A percentile compares a stretch with the other conserved stretches of the same genome.
Evolutionary conservation across 225 moss, liverwort and hornwort genomes (phyloP).

Genomic region (Pseudoscleropodium purum): DNA sequence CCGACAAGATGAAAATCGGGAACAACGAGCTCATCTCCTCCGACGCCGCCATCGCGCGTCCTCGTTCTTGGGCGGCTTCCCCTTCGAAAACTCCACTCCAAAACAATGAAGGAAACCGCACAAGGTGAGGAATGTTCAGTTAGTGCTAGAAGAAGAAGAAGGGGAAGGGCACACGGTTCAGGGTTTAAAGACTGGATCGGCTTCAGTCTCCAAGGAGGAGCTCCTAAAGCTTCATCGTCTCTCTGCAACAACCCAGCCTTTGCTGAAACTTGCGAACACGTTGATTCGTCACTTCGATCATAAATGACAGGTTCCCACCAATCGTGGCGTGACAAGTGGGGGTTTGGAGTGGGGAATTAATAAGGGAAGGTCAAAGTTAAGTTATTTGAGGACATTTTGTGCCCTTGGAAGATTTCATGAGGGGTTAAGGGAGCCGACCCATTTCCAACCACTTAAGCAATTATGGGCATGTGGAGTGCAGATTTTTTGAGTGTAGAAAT

Average conservation of each 20-base stretch:
- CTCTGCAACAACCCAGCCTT: background rate
- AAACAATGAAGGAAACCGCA: background rate
- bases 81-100: background rate
- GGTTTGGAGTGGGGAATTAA: background rate
- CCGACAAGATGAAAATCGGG: constrained; percentile 90
- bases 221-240: background rate
- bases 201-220: background rate
- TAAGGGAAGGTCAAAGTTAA: background rate
- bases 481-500: too few species aligned
- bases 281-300: background rate
- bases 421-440: too few species aligned
- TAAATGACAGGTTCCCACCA: background rate
- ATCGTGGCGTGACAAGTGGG: background rate
- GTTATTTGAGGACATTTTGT: background rate
- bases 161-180: background rate
- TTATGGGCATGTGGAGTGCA: too few species aligned
- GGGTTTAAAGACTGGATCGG: background rate
- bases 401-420: too few species aligned
- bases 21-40: constrained; percentile 98
- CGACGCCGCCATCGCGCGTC: constrained; percentile 59
- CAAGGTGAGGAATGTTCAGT: too few species aligned
- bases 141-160: background rate
- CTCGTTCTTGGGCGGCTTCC: background rate
- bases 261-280: background rate
- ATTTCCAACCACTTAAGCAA: too few species aligned